These are phyloP conservation scores for Aspergillus japonicus DNA, from an alignment of 2,329 filamentous ascomycete species.

Conservation along the genomic window DNA sequence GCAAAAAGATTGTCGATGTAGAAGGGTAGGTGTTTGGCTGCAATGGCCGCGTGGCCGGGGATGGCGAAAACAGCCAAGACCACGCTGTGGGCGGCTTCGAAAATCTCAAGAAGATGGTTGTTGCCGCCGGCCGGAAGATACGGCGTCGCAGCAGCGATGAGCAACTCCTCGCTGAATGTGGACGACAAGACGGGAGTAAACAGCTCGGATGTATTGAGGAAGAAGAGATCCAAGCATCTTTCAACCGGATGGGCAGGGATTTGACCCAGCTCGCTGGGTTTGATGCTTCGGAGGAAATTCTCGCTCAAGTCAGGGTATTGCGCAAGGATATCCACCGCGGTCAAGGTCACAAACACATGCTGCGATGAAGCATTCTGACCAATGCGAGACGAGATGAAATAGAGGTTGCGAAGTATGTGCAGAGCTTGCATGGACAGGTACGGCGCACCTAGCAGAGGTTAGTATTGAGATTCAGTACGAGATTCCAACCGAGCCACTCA, in stretches of 20 bases:
- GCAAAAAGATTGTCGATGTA: conserved; percentile 80
- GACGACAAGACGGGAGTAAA: conserved; percentile 70
- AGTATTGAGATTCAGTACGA: not conserved
- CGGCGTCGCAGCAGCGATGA: conserved; percentile 70
- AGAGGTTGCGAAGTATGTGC: conserved; percentile 71
- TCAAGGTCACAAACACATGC: conserved; percentile 79
- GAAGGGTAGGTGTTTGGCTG: conserved; percentile 71
- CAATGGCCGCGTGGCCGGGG: conserved; percentile 71
- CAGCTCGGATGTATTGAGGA: conserved; percentile 82
- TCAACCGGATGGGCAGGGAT: conserved; percentile 66
- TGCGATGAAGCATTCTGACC: conserved; percentile 75
- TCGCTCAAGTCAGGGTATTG: conserved; percentile 66
- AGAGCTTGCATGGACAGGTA: conserved; percentile 69
- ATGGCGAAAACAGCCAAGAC: conserved; percentile 77
- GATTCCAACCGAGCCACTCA: conserved; percentile 32
- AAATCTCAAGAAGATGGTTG: conserved; percentile 64
- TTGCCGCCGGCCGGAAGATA: conserved; percentile 67
- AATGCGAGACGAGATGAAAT: conserved; percentile 75
- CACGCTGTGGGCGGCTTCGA: conserved; percentile 83
- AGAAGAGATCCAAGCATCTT: conserved; percentile 78
- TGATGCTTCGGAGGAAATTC: conserved; percentile 65
- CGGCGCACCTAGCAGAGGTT: conserved; percentile 53
- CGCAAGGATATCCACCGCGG: conserved; percentile 76
- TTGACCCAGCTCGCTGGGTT: conserved; percentile 53
- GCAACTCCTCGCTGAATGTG: conserved; percentile 66